These are phyloP conservation scores for Aspergillus neoniger DNA, from an alignment of 2,329 filamentous ascomycete species.

Conservation along the genomic window DNA sequence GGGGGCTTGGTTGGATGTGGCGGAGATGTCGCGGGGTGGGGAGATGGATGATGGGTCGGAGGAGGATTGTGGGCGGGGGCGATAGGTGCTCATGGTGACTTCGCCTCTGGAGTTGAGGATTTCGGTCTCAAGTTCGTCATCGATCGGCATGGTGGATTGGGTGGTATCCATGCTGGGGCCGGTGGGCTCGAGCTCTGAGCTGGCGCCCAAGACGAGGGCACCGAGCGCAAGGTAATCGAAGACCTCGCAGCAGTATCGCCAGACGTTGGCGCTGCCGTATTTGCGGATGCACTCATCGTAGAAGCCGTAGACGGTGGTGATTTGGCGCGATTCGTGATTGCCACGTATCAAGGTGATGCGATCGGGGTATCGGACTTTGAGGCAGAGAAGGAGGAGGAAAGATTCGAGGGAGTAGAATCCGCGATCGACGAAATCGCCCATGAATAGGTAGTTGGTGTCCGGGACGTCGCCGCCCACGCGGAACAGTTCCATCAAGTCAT, in stretches of 20 bases:
- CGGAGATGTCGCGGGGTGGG: constrained; percentile 45
- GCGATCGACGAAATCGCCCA: constrained; percentile 97
- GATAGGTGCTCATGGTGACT: constrained; percentile 63
- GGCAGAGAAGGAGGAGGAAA: constrained; percentile 89
- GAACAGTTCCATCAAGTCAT: constrained; percentile 96
- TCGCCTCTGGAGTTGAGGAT: constrained; percentile 83
- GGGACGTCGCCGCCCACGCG: constrained; percentile 90
- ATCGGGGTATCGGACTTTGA: constrained; percentile 96
- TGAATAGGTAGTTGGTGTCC: constrained; percentile 95
- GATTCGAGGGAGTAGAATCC: constrained; percentile 98
- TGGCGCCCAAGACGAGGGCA: constrained; percentile 85
- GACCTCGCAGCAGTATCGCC: constrained; percentile 95
- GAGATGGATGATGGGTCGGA: constrained; percentile 43
- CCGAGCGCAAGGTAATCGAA: constrained; percentile 95
- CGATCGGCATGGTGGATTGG: constrained; percentile 54
- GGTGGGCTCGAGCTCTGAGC: constrained; percentile 64
- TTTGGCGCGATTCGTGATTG: constrained; percentile 94
- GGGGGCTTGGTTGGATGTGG: constrained; percentile 47
- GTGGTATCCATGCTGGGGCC: constrained; percentile 49
- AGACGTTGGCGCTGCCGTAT: constrained; percentile 95
- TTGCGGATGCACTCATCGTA: constrained; percentile 97
- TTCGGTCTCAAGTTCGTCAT: constrained; percentile 84
- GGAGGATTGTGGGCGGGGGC: constrained; percentile 34
- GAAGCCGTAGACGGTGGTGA: constrained; percentile 96
- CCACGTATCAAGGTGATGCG: constrained; percentile 94